Evolutionary conservation across 768 basidiomycete genomes (phyloP).

Genomic region (Mrakia gelida): DNA sequence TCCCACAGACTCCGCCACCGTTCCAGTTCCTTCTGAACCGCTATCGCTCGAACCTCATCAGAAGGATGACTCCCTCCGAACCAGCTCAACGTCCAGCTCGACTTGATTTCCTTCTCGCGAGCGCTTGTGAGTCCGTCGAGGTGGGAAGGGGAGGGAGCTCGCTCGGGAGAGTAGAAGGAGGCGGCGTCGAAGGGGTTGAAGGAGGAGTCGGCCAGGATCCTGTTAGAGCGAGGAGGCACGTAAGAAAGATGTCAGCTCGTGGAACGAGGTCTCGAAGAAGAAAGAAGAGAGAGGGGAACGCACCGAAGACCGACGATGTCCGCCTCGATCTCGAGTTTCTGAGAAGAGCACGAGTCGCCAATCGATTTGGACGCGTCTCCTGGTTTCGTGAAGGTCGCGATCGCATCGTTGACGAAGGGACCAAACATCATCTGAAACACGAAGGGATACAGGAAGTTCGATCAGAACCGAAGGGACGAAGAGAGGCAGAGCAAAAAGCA

Average conservation of each 20-base stretch:
- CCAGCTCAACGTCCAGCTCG: background rate
- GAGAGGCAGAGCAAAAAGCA: background rate
- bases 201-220: slow-evolving; percentile 85
- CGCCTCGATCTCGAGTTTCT: slow-evolving; percentile 85
- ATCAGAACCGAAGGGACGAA: background rate
- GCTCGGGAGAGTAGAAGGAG: slow-evolving; percentile 4
- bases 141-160: background rate
- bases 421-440: slow-evolving; percentile 52
- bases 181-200: slow-evolving; percentile 75
- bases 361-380: slow-evolving; percentile 51
- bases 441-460: background rate
- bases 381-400: slow-evolving; percentile 72
- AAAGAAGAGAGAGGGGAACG: slow-evolving; percentile 34
- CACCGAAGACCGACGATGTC: slow-evolving; percentile 82
- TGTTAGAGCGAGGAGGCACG: slow-evolving; percentile 41
- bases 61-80: slow-evolving; percentile 19
- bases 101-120: no score
- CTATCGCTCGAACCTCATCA: slow-evolving; percentile 16
- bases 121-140: background rate
- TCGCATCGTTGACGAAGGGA: slow-evolving; percentile 90
- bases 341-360: slow-evolving; percentile 61
- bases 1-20: background rate
- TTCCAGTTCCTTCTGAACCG: slow-evolving; percentile 20
- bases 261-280: background rate
- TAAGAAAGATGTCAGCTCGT: background rate